Base-by-base conservation (phyloP, 2,329 filamentous ascomycete genomes). In the Aspergillus hortae region DNA sequence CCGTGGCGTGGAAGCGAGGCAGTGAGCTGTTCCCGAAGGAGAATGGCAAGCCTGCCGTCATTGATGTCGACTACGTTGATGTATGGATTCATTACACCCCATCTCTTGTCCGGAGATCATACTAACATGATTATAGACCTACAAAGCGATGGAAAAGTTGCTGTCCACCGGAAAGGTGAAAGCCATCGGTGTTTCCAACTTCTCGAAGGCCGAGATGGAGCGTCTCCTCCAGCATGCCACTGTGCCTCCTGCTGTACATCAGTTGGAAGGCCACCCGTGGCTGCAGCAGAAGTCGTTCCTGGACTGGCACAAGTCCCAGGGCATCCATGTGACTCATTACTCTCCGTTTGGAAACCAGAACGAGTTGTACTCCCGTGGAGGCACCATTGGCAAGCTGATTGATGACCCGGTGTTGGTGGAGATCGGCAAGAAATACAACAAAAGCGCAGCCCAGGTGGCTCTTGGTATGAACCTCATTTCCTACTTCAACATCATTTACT, bases 271-370 rank as follows among this genome's bases (percentile, higher is more conserved):
- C 19, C 80, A 82, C 58, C 80, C 72, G 1, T 82, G 75, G 71
- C 68, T 83, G 12, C 77, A 78, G 56, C 80, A 83, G 57, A 62
- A 63, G 4, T 61, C 61, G 2, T 81, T 82, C 51, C 64, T 66
- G n/a, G 69, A 74, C 7, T 82, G 72, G 69, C 76, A 80, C 61
- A 74, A 74, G 48, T 57, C 66, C 11, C 74, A 78, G 48, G 74
- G 74, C 30, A 81, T 82, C 54, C 79, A 81, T 60, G 61, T 82
- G 52, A 80, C 76, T 4, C 77, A 80, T 49, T 82, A 82, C 64
- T 80, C 76, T 32, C 77, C 80, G 0, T 78, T 81, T 33, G 80
- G 80, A 25, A 81, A 82, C 61, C 71, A 76, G 63, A 82, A 82
- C 58, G 65, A 72, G 49, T 66, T 78, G 23, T 82, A 82, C 61